Evolutionary conservation across 768 basidiomycete species (phyloP), one percentile per base, ranked within the genome.

Genomic region (Amanita rubescens): DNA sequence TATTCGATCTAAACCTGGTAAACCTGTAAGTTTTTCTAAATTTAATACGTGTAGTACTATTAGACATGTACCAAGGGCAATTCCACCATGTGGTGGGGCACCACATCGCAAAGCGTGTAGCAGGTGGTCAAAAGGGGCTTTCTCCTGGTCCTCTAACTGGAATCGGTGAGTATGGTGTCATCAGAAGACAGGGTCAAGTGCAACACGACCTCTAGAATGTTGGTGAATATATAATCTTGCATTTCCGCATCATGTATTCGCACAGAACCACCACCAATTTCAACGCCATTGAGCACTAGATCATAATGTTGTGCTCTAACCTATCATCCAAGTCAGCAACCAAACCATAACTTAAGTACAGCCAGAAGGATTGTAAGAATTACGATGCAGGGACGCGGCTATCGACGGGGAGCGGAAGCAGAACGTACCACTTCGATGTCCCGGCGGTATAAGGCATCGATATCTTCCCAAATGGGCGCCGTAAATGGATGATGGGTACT

Each of bases 271-370:
- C 94, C 94, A 7, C 92, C 94, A 58, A 97, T 88, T 72, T 97
- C 94, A 54, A 86, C 81, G 5, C 94, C 94, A 67, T 97, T 93
- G 58, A 97, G 67, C 25, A 97, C 93, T 39, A 97, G 82, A 72
- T 97, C 94, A 63, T 96, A 97, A 68, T 97, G 94, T 65, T 97
- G 94, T 15, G 93, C 94, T 50, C 94, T 84, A 61, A 94, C 86
- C 86, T 91, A 64, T 37, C 6, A 51, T 43, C 19, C 10, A 19
- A 17, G 54, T 56, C 42, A 49, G 53, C n/a, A 46, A n/a, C 15
- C 8, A 58, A 47, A 53, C 49, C 43, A 42, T 45, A 45, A 45
- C 51, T 52, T 55, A 27, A 22, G 42, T 24, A 55, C 48, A 54
- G 49, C 25, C 48, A 20, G 33, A 27, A 39, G 24, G 19, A 22